A percentile compares a stretch with the other conserved stretches of the same genome.
Conservation (phyloP, 805 yeast species). For the Wickerhamiella azymoides region DNA sequence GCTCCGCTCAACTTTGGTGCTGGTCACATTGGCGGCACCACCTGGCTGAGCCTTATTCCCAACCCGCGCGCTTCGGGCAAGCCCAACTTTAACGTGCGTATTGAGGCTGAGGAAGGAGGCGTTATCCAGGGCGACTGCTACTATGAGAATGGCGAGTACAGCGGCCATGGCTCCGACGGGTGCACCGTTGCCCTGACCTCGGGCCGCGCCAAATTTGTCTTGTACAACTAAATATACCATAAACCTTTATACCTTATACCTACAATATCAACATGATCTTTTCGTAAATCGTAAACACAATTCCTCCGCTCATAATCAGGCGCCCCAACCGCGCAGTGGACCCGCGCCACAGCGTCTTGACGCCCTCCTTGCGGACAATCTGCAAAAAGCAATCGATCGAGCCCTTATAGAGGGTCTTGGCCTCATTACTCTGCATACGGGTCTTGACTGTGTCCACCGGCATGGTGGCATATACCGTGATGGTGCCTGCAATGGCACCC, state of each 20-base stretch:
- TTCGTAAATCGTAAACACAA: conserved; percentile 91
- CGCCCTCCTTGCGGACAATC: conserved; percentile 76
- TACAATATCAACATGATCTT: conserved; percentile 54
- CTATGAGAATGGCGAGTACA: conserved; percentile 66
- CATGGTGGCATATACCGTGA: conserved; percentile 85
- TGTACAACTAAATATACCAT: conserved; percentile 35
- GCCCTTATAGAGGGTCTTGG: conserved; percentile 52
- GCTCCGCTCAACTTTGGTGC: conserved; percentile 94
- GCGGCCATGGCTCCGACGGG: conserved; percentile 59
- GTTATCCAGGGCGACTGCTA: conserved; percentile 59
- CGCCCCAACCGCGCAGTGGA: conserved; percentile 95
- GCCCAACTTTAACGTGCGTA: conserved; percentile 61
- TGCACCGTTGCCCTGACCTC: conserved; percentile 84
- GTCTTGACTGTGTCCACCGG: conserved; percentile 93
- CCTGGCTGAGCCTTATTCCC: conserved; percentile 84
- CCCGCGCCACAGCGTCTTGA: conserved; percentile 91
- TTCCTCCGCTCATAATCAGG: conserved; percentile 86
- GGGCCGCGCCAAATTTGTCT: conserved; percentile 75
- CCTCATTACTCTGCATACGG: conserved; percentile 87
- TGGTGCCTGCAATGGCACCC: conserved; percentile 78
- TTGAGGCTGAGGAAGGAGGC: conserved; percentile 55
- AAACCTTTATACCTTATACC: not conserved
- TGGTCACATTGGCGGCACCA: conserved; percentile 56
- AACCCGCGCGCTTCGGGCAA: conserved; percentile 75
- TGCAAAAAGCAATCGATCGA: conserved; percentile 72